Conservation (phyloP, 495 filamentous ascomycete species). For the Neurospora sp. region DNA sequence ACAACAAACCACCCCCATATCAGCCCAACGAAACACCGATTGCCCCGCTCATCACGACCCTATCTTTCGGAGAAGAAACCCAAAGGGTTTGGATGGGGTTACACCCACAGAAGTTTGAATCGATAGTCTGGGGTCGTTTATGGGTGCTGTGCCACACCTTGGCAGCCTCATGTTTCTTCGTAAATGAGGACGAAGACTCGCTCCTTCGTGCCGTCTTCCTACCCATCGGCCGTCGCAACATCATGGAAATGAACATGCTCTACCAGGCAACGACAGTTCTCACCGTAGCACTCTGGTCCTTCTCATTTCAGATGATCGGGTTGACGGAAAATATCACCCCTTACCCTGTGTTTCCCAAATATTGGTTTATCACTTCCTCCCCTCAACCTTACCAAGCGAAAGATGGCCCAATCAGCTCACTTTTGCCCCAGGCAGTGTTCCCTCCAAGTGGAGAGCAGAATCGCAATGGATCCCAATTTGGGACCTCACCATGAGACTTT, state of each 20-base stretch:
- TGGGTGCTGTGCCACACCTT: neutral
- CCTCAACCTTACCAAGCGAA: neutral
- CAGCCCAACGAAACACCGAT: neutral
- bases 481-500: neutral
- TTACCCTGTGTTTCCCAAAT: neutral
- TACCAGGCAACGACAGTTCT: neutral
- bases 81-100: neutral
- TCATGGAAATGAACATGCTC: neutral
- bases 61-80: neutral
- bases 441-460: neutral
- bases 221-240: neutral
- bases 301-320: neutral
- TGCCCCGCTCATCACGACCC: neutral
- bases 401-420: neutral
- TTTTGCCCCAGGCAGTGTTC: neutral
- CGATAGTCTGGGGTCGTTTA: neutral
- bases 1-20: neutral
- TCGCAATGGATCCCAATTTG: neutral
- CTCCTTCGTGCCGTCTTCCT: neutral
- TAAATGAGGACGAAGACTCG: neutral
- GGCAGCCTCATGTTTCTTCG: neutral
- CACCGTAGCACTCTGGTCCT: neutral
- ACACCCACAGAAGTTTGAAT: neutral
- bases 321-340: neutral
- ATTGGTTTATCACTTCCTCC: neutral